Percentiles rank a stretch among this genome's conserved stretches.
phyloP scores from a whole-genome alignment of 495 filamentous ascomycete species.

The Penicillium antarcticum region DNA sequence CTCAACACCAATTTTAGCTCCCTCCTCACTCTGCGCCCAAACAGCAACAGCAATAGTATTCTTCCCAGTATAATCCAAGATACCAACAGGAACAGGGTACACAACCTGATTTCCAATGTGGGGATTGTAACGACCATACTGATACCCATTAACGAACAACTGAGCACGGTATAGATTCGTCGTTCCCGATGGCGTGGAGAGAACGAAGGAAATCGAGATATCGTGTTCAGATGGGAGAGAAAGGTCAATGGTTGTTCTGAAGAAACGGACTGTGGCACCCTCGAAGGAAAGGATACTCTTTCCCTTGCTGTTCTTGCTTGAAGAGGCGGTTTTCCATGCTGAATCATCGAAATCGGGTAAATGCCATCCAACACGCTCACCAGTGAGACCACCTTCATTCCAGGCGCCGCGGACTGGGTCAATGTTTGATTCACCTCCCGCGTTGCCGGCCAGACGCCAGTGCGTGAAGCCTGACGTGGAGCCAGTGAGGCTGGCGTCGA shows the following conservation, averaged over 20 bases:
- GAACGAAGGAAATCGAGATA: slow-evolving; percentile 45
- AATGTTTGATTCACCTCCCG: slow-evolving; percentile 64
- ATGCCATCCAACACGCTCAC: slow-evolving; percentile 67
- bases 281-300: slow-evolving; percentile 40
- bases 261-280: slow-evolving; percentile 51
- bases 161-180: slow-evolving; percentile 33
- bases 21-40: slow-evolving; percentile 46
- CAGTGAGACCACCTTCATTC: slow-evolving; percentile 69
- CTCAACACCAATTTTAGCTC: slow-evolving; percentile 31
- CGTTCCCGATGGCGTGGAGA: slow-evolving; percentile 23
- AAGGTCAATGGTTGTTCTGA: slow-evolving; percentile 54
- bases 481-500: slow-evolving; percentile 50
- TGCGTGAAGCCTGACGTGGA: slow-evolving; percentile 41
- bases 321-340: slow-evolving; percentile 29
- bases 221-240: slow-evolving; percentile 39
- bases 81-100: slow-evolving; percentile 47
- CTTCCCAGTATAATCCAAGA: slow-evolving; percentile 43
- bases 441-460: slow-evolving; percentile 75
- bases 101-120: slow-evolving; percentile 50
- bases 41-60: slow-evolving; percentile 47
- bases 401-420: slow-evolving; percentile 66
- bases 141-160: slow-evolving; percentile 49
- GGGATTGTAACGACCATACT: slow-evolving; percentile 48
- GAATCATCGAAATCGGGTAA: slow-evolving; percentile 55
- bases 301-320: too few species aligned